Evolutionary conservation across 495 filamentous ascomycete species (phyloP), one percentile per base, ranked within the genome.

Genomic region (Tetracladium setigerum): DNA sequence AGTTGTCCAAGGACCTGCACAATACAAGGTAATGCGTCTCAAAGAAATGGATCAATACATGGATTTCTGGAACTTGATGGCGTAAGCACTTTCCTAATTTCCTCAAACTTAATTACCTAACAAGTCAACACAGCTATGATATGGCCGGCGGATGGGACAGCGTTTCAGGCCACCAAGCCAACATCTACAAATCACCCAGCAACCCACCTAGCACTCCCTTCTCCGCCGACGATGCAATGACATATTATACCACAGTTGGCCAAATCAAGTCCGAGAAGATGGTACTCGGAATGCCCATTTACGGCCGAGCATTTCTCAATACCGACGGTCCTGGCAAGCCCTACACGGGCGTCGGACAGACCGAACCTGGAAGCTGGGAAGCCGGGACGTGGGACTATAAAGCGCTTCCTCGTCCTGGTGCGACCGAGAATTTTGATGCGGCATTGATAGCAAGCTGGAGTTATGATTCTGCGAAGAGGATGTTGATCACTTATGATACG

Each of bases 1-100:
- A 27, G 22, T 7, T 3, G 7, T 27, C 22, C 22, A 3, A 27
- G 22, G 44, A 10, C 34, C 83, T n/a, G 65, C 74, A 39, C 86
- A 95, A 65, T 90, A 83, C 68, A 62, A 69, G 17, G 87, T 83
- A 54, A 67, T 95, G 36, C 74, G 79, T 45, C 65, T 95, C 1
- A 56, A 61, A 0, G 72, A 74, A 37, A 94, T 95, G 85, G 87
- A 87, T 49, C 66, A 62, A 15, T 77, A 82, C 48, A 76, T 95
- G 12, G 89, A 95, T 66, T 94, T 95, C 64, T 94, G 87, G 77
- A 94, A 94, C 64, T 69, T 95, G 18, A 90, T 90, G 85, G 82
- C 82, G 38, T 27, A 27, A 27, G 22, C 3, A 27, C 22, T 7
- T 27, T 27, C 22, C 22, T n/a, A 27, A 3, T 27, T 3, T 27